A percentile compares a stretch with the other conserved stretches of the same genome.
Evolutionary conservation across 495 filamentous ascomycete genomes (phyloP).

Genomic region (Evernia prunastri): DNA sequence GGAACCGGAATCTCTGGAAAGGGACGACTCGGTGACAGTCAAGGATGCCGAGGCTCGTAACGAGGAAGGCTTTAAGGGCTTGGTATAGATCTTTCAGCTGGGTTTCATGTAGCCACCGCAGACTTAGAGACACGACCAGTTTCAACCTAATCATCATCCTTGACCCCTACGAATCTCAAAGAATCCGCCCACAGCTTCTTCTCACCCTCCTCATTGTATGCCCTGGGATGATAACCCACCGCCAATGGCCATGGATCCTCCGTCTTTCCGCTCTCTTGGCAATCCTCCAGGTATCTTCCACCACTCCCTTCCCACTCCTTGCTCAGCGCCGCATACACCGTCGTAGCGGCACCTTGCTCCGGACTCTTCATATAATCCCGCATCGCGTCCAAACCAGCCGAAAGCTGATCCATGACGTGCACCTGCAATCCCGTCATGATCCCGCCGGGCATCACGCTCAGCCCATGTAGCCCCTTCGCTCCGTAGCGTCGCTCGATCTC

Average conservation of each 20-base stretch:
- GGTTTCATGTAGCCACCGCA: not conserved
- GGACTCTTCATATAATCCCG: slow-evolving; percentile 31
- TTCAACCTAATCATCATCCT: slow-evolving; percentile 14
- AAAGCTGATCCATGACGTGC: slow-evolving; percentile 24
- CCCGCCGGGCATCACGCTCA: slow-evolving; percentile 38
- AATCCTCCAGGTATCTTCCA: slow-evolving; percentile 37
- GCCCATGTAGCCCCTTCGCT: slow-evolving; percentile 33
- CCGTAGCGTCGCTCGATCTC: slow-evolving; percentile 40
- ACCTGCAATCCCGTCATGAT: slow-evolving; percentile 29
- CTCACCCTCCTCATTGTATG: slow-evolving; percentile 34
- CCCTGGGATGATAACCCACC: slow-evolving; percentile 27
- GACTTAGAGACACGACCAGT: not conserved
- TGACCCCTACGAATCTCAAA: slow-evolving; percentile 31
- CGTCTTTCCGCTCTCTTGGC: slow-evolving; percentile 25
- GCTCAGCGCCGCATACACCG: slow-evolving; percentile 35
- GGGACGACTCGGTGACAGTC: not conserved
- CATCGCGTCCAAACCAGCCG: slow-evolving; percentile 17
- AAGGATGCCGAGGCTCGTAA: not conserved
- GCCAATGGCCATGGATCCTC: not conserved
- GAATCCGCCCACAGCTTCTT: slow-evolving; percentile 35
- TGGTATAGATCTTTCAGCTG: not conserved
- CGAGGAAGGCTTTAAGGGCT: not conserved
- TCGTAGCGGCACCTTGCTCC: slow-evolving; percentile 39
- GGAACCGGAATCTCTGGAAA: not conserved
- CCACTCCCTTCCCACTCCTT: slow-evolving; percentile 37